These are phyloP conservation scores for Apophysomyces variabilis DNA, from an alignment of 371 early-diverging fungal genomes.

Conservation along the genomic window DNA sequence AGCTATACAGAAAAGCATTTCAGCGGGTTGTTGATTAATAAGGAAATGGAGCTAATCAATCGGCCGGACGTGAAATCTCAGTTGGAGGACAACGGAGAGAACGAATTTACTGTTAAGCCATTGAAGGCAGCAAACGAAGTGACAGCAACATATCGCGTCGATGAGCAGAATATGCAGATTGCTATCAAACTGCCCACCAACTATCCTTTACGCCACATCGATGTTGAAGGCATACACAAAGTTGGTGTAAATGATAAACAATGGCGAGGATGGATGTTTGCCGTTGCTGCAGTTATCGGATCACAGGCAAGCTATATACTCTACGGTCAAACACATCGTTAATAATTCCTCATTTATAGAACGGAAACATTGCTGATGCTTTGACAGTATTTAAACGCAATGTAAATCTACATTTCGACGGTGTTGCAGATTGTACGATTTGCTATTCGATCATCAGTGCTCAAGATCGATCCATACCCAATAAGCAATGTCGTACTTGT, in stretches of 20 bases:
- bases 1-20: slow-evolving; percentile 78
- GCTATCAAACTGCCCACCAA: slow-evolving; percentile 77
- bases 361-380: slow-evolving; percentile 83
- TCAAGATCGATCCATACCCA: slow-evolving; percentile 88
- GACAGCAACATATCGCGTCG: slow-evolving; percentile 78
- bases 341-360: slow-evolving; percentile 50
- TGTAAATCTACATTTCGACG: slow-evolving; percentile 88
- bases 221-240: slow-evolving; percentile 78
- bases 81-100: slow-evolving; percentile 48
- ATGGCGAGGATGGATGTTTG: slow-evolving; percentile 92
- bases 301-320: slow-evolving; percentile 48
- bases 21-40: slow-evolving; percentile 66
- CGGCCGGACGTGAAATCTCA: slow-evolving; percentile 52
- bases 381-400: slow-evolving; percentile 82
- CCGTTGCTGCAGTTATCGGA: slow-evolving; percentile 77
- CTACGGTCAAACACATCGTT: background rate
- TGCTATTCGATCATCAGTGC: slow-evolving; percentile 94
- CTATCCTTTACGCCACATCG: slow-evolving; percentile 85
- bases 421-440: slow-evolving; percentile 94
- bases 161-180: slow-evolving; percentile 88
- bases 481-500: slow-evolving; percentile 91
- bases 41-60: slow-evolving; percentile 63
- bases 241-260: slow-evolving; percentile 84
- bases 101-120: slow-evolving; percentile 74
- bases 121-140: slow-evolving; percentile 73